Evolutionary conservation across 495 filamentous ascomycete genomes (phyloP), one percentile per base, ranked within the genome.

Genomic region (Podospora anserina): DNA sequence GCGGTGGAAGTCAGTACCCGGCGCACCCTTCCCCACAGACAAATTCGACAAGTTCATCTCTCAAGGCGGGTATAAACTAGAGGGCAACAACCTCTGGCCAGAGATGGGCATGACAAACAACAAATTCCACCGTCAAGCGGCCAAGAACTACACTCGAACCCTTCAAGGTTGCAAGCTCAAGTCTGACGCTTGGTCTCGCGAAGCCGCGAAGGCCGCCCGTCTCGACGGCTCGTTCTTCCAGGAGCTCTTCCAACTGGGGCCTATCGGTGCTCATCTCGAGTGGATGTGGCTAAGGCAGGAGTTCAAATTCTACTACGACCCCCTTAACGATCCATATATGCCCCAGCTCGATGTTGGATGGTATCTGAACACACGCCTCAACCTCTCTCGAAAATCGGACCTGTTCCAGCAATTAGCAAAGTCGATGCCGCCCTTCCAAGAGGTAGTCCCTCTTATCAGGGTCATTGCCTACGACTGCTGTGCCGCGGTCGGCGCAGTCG

Each of bases 261-360:
- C 68, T 3, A 72, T 72, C 34, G 71, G 71, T 27, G 18, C 63
- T 3, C 71, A 72, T 34, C 62, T 72, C 19, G 19, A 53, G 23
- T 72, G 71, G 71, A 26, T 68, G 28, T 70, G 66, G 56, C 39
- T 58, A 44, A 68, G 71, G 5, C 68, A 70, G 59, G 71, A 72
- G 28, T 70, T 72, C 71, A 72, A 72, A 34, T 72, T 72, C 68
- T 72, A 61, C 66, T 72, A 68, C 68, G 71, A 72, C 20, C 68
- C 71, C 9, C 61, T 28, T 63, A 68, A 72, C 63, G 64, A 62
- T 26, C 71, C 68, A 23, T 70, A 27, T 20, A 49, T 64, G 62
- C 54, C 63, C 1, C 34, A 54, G 4, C 68, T 72, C 63, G 16
- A 70, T 44, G 5, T n/a, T 27, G 27, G 13, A 0, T 72, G 71